Percentiles rank a stretch among this genome's conserved stretches.
These are phyloP conservation scores for Monosporascus sp. DNA, from an alignment of 2,329 filamentous ascomycete genomes.

Conservation along the genomic window DNA sequence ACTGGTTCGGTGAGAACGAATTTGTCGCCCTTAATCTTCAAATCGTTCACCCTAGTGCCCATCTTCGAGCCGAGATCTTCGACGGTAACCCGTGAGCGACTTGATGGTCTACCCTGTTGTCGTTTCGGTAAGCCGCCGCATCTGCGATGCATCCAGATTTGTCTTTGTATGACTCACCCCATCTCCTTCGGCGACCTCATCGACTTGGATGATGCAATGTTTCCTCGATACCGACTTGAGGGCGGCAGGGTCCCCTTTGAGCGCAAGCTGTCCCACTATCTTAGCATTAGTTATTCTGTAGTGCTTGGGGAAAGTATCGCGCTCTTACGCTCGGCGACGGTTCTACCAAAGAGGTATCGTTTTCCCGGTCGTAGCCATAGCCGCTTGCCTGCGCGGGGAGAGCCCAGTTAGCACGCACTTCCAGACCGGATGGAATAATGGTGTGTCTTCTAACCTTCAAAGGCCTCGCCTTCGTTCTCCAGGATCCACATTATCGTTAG, in stretches of 20 bases:
- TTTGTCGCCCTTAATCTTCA: conserved; percentile 59
- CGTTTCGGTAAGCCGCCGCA: not conserved
- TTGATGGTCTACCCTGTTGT: conserved; percentile 51
- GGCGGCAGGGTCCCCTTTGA: conserved; percentile 54
- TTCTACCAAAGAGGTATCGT: conserved; percentile 79
- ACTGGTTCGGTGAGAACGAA: conserved; percentile 50
- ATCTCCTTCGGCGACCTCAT: conserved; percentile 57
- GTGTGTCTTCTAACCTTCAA: conserved; percentile 33
- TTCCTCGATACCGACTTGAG: conserved; percentile 74
- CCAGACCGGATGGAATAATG: not conserved
- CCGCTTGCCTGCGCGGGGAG: conserved; percentile 50
- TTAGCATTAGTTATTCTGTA: conserved; percentile 13
- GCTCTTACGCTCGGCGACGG: conserved; percentile 54
- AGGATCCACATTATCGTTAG: conserved; percentile 46
- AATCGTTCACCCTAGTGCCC: conserved; percentile 73
- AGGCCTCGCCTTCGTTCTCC: conserved; percentile 45
- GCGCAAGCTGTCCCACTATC: conserved; percentile 60
- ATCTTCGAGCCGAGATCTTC: conserved; percentile 80
- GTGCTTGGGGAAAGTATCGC: not conserved
- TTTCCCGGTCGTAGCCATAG: conserved; percentile 85
- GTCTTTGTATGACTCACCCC: conserved; percentile 45
- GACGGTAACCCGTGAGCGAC: conserved; percentile 65
- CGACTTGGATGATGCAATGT: conserved; percentile 75
- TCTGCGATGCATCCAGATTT: not conserved
- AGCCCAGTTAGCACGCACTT: conserved; percentile 5